phyloP scores from a whole-genome alignment of 257 asterid genomes.

The Schizonepeta tenuifolia region DNA sequence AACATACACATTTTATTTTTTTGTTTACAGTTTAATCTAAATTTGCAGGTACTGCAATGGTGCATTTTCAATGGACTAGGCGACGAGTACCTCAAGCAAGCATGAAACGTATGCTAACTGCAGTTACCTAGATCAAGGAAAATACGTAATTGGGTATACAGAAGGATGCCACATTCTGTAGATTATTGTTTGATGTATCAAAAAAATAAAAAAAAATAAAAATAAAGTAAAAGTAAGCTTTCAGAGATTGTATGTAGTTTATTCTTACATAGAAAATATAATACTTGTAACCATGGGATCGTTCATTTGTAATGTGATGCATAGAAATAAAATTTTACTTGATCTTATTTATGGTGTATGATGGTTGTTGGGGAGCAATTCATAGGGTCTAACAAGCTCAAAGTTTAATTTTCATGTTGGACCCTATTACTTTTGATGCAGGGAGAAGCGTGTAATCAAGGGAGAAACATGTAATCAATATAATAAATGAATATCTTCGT shows the following conservation, averaged over 20 bases:
- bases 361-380: not conserved
- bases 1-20: not conserved
- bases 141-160: not conserved
- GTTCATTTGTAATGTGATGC: not conserved
- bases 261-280: constrained; percentile 17
- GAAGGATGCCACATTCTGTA: constrained; percentile 17
- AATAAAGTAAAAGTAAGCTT: constrained; percentile 19
- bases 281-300: not conserved
- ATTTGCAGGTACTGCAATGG: constrained; percentile 83
- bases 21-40: not conserved
- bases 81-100: constrained; percentile 1
- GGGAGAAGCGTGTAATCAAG: too few species aligned
- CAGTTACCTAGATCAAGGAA: not conserved
- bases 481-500: too few species aligned
- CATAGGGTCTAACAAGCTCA: not conserved
- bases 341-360: not conserved
- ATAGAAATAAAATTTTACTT: not conserved
- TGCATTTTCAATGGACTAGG: constrained; percentile 67
- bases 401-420: not conserved
- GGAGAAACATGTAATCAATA: too few species aligned
- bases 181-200: not conserved
- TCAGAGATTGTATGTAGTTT: constrained; percentile 14
- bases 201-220: too few species aligned
- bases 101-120: too few species aligned
- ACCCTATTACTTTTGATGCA: too few species aligned